Evolutionary conservation across 202 grass and related monocot genomes (phyloP), one percentile per base, ranked within the genome.

Genomic region (Setaria italica): DNA sequence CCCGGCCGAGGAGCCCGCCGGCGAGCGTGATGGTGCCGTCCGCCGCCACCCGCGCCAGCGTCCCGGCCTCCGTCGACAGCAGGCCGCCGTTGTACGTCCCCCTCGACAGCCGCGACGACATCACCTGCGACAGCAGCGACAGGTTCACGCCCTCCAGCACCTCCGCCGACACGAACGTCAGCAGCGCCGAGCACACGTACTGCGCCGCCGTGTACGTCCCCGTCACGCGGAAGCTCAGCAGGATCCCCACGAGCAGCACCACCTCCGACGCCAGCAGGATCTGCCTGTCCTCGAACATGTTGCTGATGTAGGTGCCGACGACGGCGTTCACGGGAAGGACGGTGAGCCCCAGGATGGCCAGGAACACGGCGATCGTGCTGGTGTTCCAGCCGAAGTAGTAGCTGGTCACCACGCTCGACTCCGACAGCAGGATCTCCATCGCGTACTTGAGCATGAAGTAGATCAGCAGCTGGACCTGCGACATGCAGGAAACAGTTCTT

Each of bases 401-500:
- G 68, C 56, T 45, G 17, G 91, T 94, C 4, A 94, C 59, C 29
- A 94, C 86, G 55, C 83, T 94, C 25, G 86, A 94, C 57, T 90
- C 91, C 4, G 88, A 86, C 9, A 94, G 86, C 55, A 94, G 84
- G 58, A 91, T 89, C 73, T 94, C 91, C 91, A 89, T 88, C 13
- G 89, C 83, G 85, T 88, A 94, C 19, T 91, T 94, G 6, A 94
- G 91, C 91, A 88, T 91, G 85, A 94, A 94, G 77, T 94, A 94
- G 10, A 94, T 90, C 75, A 86, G 65, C 12, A 84, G 66, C 85
- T 86, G 78, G 34, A 91, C 91, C 74, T 60, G 37, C 55, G 25
- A 58, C 17, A 8, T 37, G 32, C 62, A 37, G 8, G 1, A 7
- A 35, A 66, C 33, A 35, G 5, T 6, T 9, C 11, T 60, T 29